Conservation (phyloP, 1,284 basidiomycete species). For the Wolfiporia cocos region DNA sequence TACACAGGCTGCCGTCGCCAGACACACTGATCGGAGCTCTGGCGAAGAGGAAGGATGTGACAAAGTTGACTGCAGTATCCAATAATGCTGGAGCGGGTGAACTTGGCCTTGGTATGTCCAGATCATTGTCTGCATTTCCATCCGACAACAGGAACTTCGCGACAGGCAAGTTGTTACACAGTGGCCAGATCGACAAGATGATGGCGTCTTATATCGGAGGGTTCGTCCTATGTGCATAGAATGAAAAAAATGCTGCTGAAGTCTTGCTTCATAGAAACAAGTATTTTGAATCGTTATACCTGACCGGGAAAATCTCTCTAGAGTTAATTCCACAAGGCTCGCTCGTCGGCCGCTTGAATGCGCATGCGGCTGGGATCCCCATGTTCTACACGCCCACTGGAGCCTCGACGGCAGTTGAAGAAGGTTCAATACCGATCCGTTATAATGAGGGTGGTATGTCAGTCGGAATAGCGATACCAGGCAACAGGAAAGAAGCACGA, state of each 20-base stretch:
- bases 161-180: slow-evolving; percentile 74
- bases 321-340: slow-evolving; percentile 92
- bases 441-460: slow-evolving; percentile 65
- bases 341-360: slow-evolving; percentile 85
- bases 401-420: slow-evolving; percentile 82
- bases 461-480: slow-evolving; percentile 61
- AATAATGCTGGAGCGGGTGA: slow-evolving; percentile 86
- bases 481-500: slow-evolving; percentile 74
- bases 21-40: slow-evolving; percentile 88
- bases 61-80: slow-evolving; percentile 76
- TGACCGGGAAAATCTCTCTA: slow-evolving; percentile 76
- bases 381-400: slow-evolving; percentile 96
- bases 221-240: slow-evolving; percentile 31
- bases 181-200: slow-evolving; percentile 78
- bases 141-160: background rate
- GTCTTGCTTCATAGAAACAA: slow-evolving; percentile 53
- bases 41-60: slow-evolving; percentile 65
- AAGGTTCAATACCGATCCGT: slow-evolving; percentile 69
- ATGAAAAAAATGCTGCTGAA: background rate
- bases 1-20: slow-evolving; percentile 4
- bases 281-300: slow-evolving; percentile 71
- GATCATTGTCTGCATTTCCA: background rate
- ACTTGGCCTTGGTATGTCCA: slow-evolving; percentile 63
- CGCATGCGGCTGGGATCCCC: slow-evolving; percentile 92
- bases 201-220: slow-evolving; percentile 87